phyloP scores from a whole-genome alignment of 306 rosid species.

The Parietaria judaica region DNA sequence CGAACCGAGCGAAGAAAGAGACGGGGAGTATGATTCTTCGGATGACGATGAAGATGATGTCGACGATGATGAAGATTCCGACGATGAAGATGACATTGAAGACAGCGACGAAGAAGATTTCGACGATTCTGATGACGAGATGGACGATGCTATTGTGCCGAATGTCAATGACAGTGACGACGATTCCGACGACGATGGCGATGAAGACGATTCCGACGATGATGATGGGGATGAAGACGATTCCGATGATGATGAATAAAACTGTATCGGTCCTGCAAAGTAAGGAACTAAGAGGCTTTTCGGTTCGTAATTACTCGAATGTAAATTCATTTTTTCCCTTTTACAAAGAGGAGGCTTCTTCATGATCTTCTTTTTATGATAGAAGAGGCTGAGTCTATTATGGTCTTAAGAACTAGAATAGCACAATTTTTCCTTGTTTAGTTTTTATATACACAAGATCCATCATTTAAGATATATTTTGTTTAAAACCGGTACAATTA shows the following conservation, averaged over 20 bases:
- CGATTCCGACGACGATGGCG: background rate
- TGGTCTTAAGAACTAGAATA: too few relatives aligned
- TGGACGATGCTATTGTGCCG: background rate
- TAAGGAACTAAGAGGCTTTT: too few relatives aligned
- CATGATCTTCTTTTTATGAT: too few relatives aligned
- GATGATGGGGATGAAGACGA: background rate
- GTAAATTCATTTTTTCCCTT: too few relatives aligned
- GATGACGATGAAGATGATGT: slow-evolving; percentile 5
- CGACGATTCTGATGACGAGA: slow-evolving; percentile 4
- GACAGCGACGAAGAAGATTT: slow-evolving; percentile 5
- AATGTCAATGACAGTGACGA: background rate
- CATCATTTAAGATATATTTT: too few relatives aligned
- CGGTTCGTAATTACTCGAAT: too few relatives aligned
- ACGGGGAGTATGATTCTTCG: background rate
- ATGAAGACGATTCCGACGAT: background rate
- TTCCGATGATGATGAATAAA: background rate
- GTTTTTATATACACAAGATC: too few relatives aligned
- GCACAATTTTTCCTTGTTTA: too few relatives aligned
- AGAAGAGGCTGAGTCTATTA: too few relatives aligned
- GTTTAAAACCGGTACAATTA: too few relatives aligned
- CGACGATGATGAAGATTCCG: slow-evolving; percentile 2
- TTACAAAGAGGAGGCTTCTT: too few relatives aligned
- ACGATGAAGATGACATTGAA: slow-evolving; percentile 11
- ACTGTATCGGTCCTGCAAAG: background rate
- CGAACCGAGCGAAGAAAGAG: slow-evolving; percentile 8